Percentiles rank a stretch among this genome's conserved stretches.
Conservation (phyloP, 1,139 yeast genomes). For the Suhomyces wounanorum region DNA sequence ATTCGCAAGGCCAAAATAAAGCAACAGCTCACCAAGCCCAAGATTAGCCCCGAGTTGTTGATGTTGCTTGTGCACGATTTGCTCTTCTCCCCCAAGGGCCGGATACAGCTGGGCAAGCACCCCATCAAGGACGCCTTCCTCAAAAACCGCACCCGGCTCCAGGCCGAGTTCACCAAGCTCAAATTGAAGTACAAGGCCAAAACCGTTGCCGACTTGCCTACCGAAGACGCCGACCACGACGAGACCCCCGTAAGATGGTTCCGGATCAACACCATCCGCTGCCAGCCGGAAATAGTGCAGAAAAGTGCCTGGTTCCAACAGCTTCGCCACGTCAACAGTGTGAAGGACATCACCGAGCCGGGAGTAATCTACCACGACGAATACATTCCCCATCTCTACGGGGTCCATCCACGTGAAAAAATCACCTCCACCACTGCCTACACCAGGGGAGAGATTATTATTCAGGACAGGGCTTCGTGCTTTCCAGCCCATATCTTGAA, state of each 20-base stretch:
- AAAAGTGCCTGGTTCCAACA: conserved; percentile 42
- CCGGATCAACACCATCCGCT: conserved; percentile 65
- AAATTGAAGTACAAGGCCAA: conserved; percentile 67
- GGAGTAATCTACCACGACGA: conserved; percentile 72
- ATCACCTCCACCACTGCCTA: conserved; percentile 68
- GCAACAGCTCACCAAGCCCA: conserved; percentile 34
- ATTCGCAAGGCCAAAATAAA: conserved; percentile 68
- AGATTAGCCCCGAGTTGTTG: conserved; percentile 51
- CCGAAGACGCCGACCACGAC: conserved; percentile 43
- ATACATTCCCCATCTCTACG: conserved; percentile 73
- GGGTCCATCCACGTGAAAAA: conserved; percentile 74
- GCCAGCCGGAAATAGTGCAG: conserved; percentile 38
- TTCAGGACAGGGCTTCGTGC: conserved; percentile 96
- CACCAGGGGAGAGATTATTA: conserved; percentile 72
- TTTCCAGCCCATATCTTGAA: conserved; percentile 86
- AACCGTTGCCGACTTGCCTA: conserved; percentile 36
- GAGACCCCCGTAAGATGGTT: conserved; percentile 91
- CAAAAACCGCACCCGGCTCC: conserved; percentile 74
- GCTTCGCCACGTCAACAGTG: conserved; percentile 48
- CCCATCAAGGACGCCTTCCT: conserved; percentile 82
- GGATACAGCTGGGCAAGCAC: conserved; percentile 89
- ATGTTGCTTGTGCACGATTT: conserved; percentile 78
- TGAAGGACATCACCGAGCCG: conserved; percentile 46
- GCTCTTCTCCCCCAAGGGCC: conserved; percentile 69
- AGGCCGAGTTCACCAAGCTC: conserved; percentile 78